Conservation (phyloP, 208 protist species). For the Leishmania lainsoni region DNA sequence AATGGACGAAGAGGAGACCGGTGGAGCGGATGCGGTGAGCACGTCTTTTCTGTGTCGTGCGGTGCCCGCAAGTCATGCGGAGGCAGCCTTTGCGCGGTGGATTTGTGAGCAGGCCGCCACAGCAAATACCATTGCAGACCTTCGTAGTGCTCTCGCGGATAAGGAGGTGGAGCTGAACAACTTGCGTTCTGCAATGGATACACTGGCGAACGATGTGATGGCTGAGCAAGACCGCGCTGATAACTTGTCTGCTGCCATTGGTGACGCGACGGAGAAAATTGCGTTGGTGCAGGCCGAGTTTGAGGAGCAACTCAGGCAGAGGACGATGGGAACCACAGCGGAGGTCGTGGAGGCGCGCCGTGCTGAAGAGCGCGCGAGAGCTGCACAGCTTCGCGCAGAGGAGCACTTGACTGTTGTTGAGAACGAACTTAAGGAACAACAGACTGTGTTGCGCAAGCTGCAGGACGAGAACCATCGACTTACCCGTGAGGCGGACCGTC, state of each 20-base stretch:
- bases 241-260: slow-evolving; percentile 28
- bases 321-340: slow-evolving; percentile 18
- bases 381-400: slow-evolving; percentile 43
- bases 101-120: not conserved
- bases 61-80: not conserved
- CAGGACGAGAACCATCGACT: slow-evolving; percentile 37
- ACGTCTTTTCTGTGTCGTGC: not conserved
- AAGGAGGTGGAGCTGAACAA: slow-evolving; percentile 4
- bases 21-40: not conserved
- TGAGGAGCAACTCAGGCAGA: slow-evolving; percentile 42
- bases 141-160: not conserved
- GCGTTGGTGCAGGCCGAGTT: slow-evolving; percentile 37
- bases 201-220: slow-evolving; percentile 17
- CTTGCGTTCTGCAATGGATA: slow-evolving; percentile 21
- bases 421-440: slow-evolving; percentile 29
- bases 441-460: slow-evolving; percentile 12
- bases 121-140: not conserved
- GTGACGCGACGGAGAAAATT: slow-evolving; percentile 29
- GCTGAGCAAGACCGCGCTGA: slow-evolving; percentile 23
- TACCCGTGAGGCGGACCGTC: slow-evolving; percentile 29
- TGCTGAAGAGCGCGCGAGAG: slow-evolving; percentile 37
- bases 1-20: not conserved
- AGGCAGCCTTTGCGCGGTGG: not conserved
- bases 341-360: slow-evolving; percentile 51
- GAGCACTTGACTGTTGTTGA: slow-evolving; percentile 25